Percentiles rank a stretch among this genome's conserved stretches.
phyloP scores from a whole-genome alignment of 352 stramenopile species.

The Blastocystis sp. region DNA sequence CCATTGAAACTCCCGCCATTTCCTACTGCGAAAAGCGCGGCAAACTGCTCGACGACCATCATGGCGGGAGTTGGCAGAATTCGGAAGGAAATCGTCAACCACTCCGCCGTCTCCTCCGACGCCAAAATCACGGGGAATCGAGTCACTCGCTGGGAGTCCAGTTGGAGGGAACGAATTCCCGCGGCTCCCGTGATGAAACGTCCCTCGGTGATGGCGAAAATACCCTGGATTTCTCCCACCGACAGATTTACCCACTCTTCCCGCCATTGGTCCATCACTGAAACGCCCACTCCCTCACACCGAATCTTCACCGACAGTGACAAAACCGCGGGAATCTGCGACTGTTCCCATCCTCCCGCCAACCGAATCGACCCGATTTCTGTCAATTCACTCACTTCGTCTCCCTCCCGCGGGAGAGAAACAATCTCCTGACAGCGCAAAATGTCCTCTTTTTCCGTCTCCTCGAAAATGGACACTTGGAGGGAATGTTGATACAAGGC shows the following conservation, averaged over 20 bases:
- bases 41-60: not conserved
- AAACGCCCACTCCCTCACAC: not conserved
- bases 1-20: not conserved
- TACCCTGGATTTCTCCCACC: not conserved
- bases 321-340: too few relatives aligned
- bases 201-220: not conserved
- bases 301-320: too few relatives aligned
- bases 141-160: constrained; percentile 24
- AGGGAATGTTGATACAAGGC: not conserved
- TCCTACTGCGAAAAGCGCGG: not conserved
- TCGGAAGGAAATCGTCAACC: too few relatives aligned
- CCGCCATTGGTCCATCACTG: not conserved
- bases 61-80: not conserved
- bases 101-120: too few relatives aligned
- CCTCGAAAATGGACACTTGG: not conserved
- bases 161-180: constrained; percentile 22
- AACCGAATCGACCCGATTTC: not conserved
- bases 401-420: not conserved
- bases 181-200: not conserved
- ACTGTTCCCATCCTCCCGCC: not conserved
- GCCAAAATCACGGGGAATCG: not conserved
- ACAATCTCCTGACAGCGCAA: not conserved
- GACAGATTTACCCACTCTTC: constrained; percentile 1
- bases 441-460: not conserved
- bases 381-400: not conserved